Evolutionary conservation across 2,329 filamentous ascomycete species (phyloP).

Genomic region (Nothomitra cinnamomea): DNA sequence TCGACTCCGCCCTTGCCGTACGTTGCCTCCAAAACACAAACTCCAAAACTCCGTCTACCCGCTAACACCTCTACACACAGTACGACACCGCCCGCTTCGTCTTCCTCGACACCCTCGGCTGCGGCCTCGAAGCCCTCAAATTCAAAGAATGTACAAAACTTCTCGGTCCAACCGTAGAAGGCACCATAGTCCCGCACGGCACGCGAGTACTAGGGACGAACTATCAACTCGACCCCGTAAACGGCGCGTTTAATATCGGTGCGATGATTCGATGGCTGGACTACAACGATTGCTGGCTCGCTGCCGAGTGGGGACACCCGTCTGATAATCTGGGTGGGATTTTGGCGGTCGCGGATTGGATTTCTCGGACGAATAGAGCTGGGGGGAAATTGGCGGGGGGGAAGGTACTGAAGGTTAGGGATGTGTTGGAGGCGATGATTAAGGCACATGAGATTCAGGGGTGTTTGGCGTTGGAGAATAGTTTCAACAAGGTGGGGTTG

Average conservation of each 20-base stretch:
- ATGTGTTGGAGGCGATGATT: slow-evolving; percentile 94
- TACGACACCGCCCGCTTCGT: slow-evolving; percentile 94
- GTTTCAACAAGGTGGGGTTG: slow-evolving; percentile 94
- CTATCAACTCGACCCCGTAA: slow-evolving; percentile 88
- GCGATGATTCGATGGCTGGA: slow-evolving; percentile 98
- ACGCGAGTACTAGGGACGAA: slow-evolving; percentile 80
- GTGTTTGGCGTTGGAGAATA: slow-evolving; percentile 91
- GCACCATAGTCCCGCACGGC: slow-evolving; percentile 82
- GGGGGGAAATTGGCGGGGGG: slow-evolving; percentile 54
- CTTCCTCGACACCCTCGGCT: slow-evolving; percentile 91
- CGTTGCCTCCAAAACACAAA: slow-evolving; percentile 22
- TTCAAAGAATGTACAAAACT: slow-evolving; percentile 96
- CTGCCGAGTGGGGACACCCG: slow-evolving; percentile 96
- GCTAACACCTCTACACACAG: slow-evolving; percentile 25
- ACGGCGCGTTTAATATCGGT: slow-evolving; percentile 96
- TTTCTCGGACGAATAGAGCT: slow-evolving; percentile 82
- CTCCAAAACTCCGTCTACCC: not conserved
- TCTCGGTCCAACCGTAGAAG: slow-evolving; percentile 78
- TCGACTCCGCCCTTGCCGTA: slow-evolving; percentile 86
- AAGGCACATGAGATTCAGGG: slow-evolving; percentile 99
- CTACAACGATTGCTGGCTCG: slow-evolving; percentile 99
- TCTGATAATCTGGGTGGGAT: slow-evolving; percentile 97
- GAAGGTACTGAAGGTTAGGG: slow-evolving; percentile 74
- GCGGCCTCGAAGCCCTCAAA: slow-evolving; percentile 82
- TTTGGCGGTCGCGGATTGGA: slow-evolving; percentile 91